Percentiles rank a stretch among this genome's conserved stretches.
These are phyloP conservation scores for Pistacia integerrima DNA, from an alignment of 345 rosid genomes.

Conservation along the genomic window DNA sequence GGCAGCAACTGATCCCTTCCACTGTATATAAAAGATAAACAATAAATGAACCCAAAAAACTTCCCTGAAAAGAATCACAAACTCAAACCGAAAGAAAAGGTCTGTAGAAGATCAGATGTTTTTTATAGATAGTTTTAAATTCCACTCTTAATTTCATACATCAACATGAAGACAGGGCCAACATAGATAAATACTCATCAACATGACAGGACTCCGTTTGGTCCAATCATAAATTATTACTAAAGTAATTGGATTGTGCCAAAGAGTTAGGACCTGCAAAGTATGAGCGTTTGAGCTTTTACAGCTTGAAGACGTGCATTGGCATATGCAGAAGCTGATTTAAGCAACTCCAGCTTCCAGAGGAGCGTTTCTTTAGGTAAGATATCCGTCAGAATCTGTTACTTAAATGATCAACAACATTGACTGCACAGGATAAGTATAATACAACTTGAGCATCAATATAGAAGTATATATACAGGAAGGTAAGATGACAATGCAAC, in stretches of 20 bases:
- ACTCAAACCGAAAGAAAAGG: neutral
- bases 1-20: conserved; percentile 80
- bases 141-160: too few species aligned
- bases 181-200: too few species aligned
- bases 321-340: conserved; percentile 59
- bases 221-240: neutral
- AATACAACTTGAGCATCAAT: neutral
- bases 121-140: too few species aligned
- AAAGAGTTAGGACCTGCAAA: conserved; percentile 47
- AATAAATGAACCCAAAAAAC: neutral
- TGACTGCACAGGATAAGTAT: neutral
- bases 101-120: neutral
- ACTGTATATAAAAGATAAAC: conserved; percentile 33
- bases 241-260: conserved; percentile 1
- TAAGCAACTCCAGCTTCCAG: conserved; percentile 46
- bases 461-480: neutral
- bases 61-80: conserved; percentile 5
- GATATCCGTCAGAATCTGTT: conserved; percentile 34
- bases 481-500: conserved; percentile 9
- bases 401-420: neutral
- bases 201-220: neutral
- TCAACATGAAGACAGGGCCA: too few species aligned
- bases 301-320: conserved; percentile 53
- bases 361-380: conserved; percentile 36
- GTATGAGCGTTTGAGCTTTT: conserved; percentile 65